Conservation (phyloP, 1,139 yeast genomes). For the Yamadazyma mexicana region DNA sequence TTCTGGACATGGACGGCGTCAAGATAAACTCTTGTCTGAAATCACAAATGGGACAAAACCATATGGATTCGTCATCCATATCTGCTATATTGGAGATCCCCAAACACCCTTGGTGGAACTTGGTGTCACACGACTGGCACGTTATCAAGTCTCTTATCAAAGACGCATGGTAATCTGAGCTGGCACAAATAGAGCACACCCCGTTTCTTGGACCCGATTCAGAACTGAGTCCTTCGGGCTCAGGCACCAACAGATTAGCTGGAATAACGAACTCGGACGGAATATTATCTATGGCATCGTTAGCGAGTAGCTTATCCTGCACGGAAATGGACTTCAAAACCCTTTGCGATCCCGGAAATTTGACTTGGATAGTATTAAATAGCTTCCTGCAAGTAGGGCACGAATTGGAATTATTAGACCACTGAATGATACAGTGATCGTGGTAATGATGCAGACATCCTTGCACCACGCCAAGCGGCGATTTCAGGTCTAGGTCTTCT, state of each 20-base stretch:
- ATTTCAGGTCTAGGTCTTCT: constrained; percentile 28
- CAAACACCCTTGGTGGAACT: constrained; percentile 38
- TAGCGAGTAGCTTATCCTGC: constrained; percentile 32
- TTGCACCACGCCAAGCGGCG: constrained; percentile 35
- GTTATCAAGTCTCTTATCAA: constrained; percentile 22
- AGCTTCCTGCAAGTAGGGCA: constrained; percentile 54
- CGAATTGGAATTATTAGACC: constrained; percentile 51
- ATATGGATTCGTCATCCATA: constrained; percentile 17
- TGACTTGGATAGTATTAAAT: constrained; percentile 30
- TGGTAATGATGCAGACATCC: constrained; percentile 49
- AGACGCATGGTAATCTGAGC: constrained; percentile 29
- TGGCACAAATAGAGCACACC: constrained; percentile 38
- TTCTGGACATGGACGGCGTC: not conserved
- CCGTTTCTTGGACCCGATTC: constrained; percentile 10
- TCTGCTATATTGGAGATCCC: constrained; percentile 21
- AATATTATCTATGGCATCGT: constrained; percentile 40
- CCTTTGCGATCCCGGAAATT: constrained; percentile 2
- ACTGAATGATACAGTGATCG: constrained; percentile 42
- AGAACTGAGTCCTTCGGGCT: not conserved
- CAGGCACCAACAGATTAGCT: constrained; percentile 10
- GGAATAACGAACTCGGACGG: constrained; percentile 39
- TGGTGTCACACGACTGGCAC: constrained; percentile 37
- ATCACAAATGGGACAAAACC: constrained; percentile 51
- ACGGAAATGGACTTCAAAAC: constrained; percentile 19
- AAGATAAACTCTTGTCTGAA: constrained; percentile 27